A percentile compares a stretch with the other conserved stretches of the same genome.
These are phyloP conservation scores for Cylindricascospora bacillispora DNA, from an alignment of 1,139 yeast genomes.

Conservation along the genomic window DNA sequence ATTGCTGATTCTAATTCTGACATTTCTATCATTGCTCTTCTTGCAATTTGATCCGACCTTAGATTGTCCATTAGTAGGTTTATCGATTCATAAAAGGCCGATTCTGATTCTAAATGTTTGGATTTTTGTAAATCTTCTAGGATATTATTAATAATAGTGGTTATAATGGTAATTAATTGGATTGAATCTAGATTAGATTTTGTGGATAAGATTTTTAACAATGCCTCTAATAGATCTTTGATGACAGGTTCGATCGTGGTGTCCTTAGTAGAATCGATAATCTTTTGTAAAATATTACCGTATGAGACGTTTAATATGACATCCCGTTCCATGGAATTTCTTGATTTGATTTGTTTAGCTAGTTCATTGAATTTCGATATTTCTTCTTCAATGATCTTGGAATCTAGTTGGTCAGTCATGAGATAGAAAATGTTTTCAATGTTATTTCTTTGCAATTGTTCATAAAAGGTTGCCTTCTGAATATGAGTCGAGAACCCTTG, in stretches of 20 bases:
- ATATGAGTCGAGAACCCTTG: constrained; percentile 4
- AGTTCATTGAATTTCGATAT: not conserved
- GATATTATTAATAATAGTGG: constrained; percentile 34
- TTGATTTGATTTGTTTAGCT: not conserved
- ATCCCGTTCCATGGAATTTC: not conserved
- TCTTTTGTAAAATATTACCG: constrained; percentile 12
- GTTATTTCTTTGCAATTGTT: not conserved
- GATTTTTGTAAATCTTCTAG: constrained; percentile 19
- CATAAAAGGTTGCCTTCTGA: not conserved
- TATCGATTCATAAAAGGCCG: constrained; percentile 61
- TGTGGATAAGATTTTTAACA: constrained; percentile 12
- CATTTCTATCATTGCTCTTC: constrained; percentile 60
- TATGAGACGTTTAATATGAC: constrained; percentile 7
- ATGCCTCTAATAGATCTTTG: constrained; percentile 11
- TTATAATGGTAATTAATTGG: constrained; percentile 38
- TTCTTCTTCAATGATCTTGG: not conserved
- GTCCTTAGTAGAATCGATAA: constrained; percentile 13
- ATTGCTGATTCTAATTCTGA: constrained; percentile 43
- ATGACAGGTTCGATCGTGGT: constrained; percentile 18
- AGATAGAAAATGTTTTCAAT: not conserved
- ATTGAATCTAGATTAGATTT: constrained; percentile 24
- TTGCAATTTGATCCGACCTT: constrained; percentile 76
- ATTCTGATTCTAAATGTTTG: constrained; percentile 33
- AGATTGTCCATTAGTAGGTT: constrained; percentile 58
- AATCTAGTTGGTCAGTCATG: not conserved